Percentiles rank a stretch among this genome's conserved stretches.
Conservation (phyloP, 2,329 filamentous ascomycete species). For the Aplosporella prunicola region DNA sequence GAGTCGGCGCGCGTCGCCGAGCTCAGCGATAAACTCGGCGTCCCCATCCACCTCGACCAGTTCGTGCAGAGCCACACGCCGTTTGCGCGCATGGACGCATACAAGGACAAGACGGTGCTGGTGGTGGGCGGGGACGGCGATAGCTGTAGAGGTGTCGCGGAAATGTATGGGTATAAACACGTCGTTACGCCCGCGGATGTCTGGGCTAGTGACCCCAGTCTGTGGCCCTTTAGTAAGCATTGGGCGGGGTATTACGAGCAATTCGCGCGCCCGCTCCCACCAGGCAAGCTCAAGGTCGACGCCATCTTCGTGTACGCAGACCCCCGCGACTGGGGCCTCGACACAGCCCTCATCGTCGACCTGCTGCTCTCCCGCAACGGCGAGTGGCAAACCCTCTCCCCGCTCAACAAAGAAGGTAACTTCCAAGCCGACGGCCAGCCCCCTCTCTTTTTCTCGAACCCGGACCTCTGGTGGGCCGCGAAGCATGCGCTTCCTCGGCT, state of each 20-base stretch:
- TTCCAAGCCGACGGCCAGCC: conserved; percentile 77
- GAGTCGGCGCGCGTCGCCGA: conserved; percentile 66
- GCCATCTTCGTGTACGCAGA: conserved; percentile 93
- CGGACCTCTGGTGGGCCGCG: conserved; percentile 83
- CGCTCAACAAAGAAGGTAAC: conserved; percentile 70
- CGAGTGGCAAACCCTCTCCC: conserved; percentile 68
- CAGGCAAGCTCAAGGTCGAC: conserved; percentile 61
- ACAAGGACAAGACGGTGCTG: conserved; percentile 44
- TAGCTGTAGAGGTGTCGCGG: conserved; percentile 62
- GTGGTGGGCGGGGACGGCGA: conserved; percentile 40
- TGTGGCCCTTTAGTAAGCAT: conserved; percentile 69
- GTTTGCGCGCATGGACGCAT: conserved; percentile 55
- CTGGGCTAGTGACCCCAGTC: conserved; percentile 57
- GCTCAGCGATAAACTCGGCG: conserved; percentile 54
- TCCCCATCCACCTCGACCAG: conserved; percentile 55
- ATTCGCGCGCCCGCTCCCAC: conserved; percentile 47
- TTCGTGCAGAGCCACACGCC: conserved; percentile 91
- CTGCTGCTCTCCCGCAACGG: conserved; percentile 71
- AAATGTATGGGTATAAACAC: conserved; percentile 66
- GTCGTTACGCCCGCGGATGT: conserved; percentile 85
- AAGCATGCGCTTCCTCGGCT: conserved; percentile 76
- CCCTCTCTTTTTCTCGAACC: conserved; percentile 76
- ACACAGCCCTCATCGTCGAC: conserved; percentile 76
- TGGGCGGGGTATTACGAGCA: conserved; percentile 52
- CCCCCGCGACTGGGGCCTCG: conserved; percentile 89